phyloP scores from a whole-genome alignment of 257 asterid genomes.

The Anisodus tanguticus region DNA sequence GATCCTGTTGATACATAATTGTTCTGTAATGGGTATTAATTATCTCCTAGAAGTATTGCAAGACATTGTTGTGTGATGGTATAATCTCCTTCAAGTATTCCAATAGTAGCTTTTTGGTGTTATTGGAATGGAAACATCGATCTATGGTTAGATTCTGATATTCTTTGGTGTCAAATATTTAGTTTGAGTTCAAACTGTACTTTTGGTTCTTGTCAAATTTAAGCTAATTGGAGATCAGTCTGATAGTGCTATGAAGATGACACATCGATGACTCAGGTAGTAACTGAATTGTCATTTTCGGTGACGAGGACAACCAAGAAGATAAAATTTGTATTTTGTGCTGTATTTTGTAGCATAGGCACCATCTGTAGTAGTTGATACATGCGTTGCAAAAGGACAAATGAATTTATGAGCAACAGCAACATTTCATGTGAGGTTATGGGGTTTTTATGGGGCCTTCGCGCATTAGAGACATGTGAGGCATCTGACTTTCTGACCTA shows the following conservation, averaged over 20 bases:
- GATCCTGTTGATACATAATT: background rate
- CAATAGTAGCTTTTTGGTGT: background rate
- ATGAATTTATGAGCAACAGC: conserved; percentile 23
- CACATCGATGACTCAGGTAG: conserved; percentile 26
- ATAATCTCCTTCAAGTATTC: background rate
- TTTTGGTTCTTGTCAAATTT: conserved; percentile 1
- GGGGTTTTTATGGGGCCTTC: background rate
- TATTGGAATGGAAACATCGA: background rate
- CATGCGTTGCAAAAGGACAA: conserved; percentile 20
- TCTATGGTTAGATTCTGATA: background rate
- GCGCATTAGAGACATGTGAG: conserved; percentile 3
- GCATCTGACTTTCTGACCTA: conserved; percentile 23
- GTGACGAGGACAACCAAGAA: conserved; percentile 4
- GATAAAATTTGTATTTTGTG: conserved; percentile 16
- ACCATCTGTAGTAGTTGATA: background rate
- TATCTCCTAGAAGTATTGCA: background rate
- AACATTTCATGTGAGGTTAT: conserved; percentile 2
- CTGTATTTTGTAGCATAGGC: conserved; percentile 1
- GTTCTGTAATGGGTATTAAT: background rate
- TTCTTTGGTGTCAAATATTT: background rate
- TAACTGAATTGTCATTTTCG: conserved; percentile 24
- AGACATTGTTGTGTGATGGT: background rate
- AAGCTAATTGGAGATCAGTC: background rate
- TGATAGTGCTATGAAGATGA: background rate
- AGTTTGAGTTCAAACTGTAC: background rate